These are phyloP conservation scores for Drosera capensis DNA, from an alignment of 148 eudicot genomes.

Conservation along the genomic window DNA sequence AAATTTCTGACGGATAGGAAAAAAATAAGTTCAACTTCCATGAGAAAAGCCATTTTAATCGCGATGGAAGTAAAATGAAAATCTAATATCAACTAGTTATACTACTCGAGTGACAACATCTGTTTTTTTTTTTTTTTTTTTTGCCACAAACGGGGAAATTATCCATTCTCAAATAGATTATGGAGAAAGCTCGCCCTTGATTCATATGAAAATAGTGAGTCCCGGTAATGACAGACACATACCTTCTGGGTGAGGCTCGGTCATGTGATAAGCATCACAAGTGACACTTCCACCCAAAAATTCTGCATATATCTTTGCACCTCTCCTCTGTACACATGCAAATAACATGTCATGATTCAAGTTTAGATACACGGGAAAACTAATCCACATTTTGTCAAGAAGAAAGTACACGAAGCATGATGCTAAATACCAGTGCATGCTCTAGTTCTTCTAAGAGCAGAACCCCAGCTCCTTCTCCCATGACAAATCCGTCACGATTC, in stretches of 20 bases:
- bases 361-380: too few relatives aligned
- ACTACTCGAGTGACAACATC: too few relatives aligned
- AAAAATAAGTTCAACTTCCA: too few relatives aligned
- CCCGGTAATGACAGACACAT: neutral
- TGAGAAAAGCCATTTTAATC: too few relatives aligned
- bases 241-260: slow-evolving; percentile 98
- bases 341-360: neutral
- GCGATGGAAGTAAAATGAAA: too few relatives aligned
- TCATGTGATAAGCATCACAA: slow-evolving; percentile 97
- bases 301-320: slow-evolving; percentile 87
- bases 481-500: slow-evolving; percentile 96
- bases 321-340: slow-evolving; percentile 45
- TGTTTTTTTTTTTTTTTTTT: too few relatives aligned
- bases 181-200: too few relatives aligned
- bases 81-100: too few relatives aligned
- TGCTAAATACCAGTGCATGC: slow-evolving; percentile 77
- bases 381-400: too few relatives aligned
- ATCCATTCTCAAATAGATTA: too few relatives aligned
- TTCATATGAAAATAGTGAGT: neutral
- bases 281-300: slow-evolving; percentile 96
- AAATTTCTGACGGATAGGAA: too few relatives aligned
- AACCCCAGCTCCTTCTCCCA: slow-evolving; percentile 99
- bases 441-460: slow-evolving; percentile 88
- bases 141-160: too few relatives aligned
- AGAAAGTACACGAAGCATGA: neutral